phyloP scores from a whole-genome alignment of 2,329 filamentous ascomycete species.

The Diaporthe aspalathi region DNA sequence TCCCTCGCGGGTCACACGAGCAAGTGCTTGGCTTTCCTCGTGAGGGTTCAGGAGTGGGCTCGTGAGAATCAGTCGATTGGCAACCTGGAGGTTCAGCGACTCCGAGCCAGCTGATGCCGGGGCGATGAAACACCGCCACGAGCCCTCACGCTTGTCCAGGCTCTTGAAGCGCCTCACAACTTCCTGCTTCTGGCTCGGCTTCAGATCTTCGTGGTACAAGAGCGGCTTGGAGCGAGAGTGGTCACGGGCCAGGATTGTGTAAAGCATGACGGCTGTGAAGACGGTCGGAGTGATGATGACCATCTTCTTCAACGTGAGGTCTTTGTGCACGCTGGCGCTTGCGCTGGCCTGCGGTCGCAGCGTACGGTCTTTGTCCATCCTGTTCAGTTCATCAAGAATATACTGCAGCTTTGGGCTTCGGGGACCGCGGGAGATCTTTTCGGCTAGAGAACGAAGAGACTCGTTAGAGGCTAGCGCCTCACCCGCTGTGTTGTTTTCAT shows the following conservation, averaged over 20 bases:
- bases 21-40: conserved; percentile 29
- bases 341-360: not conserved
- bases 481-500: not conserved
- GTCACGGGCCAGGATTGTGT: conserved; percentile 3
- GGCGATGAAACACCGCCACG: not conserved
- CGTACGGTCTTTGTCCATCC: not conserved
- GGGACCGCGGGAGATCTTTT: not conserved
- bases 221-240: not conserved
- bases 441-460: not conserved
- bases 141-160: not conserved
- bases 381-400: conserved; percentile 19
- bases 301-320: conserved; percentile 26
- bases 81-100: conserved; percentile 34
- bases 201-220: conserved; percentile 28
- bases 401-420: conserved; percentile 25
- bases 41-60: conserved; percentile 9
- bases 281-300: conserved; percentile 32
- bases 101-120: conserved; percentile 9
- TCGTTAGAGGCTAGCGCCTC: not conserved
- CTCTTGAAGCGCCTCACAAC: conserved; percentile 30
- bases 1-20: conserved; percentile 19
- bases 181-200: not conserved
- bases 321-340: not conserved
- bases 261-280: conserved; percentile 27
- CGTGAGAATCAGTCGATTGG: conserved; percentile 34